A percentile compares a stretch with the other conserved stretches of the same genome.
Evolutionary conservation across 768 basidiomycete species (phyloP).

Genomic region (Amanita subjunquillea): DNA sequence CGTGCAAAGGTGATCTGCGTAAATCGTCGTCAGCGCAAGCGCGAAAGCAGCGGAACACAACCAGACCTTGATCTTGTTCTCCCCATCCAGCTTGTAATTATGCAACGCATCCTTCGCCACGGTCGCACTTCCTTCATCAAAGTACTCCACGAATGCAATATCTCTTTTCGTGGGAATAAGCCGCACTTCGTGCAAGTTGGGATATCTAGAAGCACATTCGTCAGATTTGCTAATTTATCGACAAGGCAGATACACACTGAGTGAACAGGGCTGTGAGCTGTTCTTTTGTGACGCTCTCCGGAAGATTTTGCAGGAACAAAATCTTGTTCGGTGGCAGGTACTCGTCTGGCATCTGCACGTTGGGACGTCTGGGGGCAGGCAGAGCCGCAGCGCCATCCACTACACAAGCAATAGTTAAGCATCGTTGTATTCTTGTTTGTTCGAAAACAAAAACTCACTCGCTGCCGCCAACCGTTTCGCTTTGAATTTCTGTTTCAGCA

Average conservation of each 20-base stretch:
- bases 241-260: slow-evolving; percentile 30
- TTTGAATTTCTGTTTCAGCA: slow-evolving; percentile 76
- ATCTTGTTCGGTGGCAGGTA: slow-evolving; percentile 99
- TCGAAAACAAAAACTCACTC: slow-evolving; percentile 31
- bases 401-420: slow-evolving; percentile 16
- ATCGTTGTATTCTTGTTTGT: slow-evolving; percentile 2
- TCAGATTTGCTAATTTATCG: background rate
- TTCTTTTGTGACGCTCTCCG: slow-evolving; percentile 88
- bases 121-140: slow-evolving; percentile 86
- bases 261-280: slow-evolving; percentile 86
- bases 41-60: background rate
- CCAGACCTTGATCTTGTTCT: slow-evolving; percentile 93
- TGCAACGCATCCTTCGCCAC: slow-evolving; percentile 93
- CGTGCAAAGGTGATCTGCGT: slow-evolving; percentile 63
- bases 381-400: slow-evolving; percentile 62
- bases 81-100: slow-evolving; percentile 95
- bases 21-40: slow-evolving; percentile 4
- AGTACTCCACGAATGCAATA: slow-evolving; percentile 96
- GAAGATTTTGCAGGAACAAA: slow-evolving; percentile 94
- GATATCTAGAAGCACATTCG: slow-evolving; percentile 50
- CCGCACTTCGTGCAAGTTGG: slow-evolving; percentile 94
- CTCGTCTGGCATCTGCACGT: slow-evolving; percentile 98
- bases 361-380: slow-evolving; percentile 65
- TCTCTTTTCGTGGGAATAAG: slow-evolving; percentile 96
- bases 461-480: slow-evolving; percentile 76